Base-by-base conservation (phyloP, 73 alveolate species). In the Halteria grandinella region DNA sequence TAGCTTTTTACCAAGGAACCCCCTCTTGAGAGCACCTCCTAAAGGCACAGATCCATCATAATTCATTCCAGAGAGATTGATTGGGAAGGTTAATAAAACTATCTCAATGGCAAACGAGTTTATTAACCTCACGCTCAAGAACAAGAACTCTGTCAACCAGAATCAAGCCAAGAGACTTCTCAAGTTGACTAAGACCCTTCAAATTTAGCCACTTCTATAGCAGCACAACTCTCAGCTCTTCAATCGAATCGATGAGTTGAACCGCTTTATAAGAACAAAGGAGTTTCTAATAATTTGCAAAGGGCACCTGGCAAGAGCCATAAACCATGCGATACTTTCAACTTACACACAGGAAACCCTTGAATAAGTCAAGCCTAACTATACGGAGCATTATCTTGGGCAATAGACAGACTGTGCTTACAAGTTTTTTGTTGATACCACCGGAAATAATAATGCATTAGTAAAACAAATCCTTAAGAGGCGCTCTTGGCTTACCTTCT, bases 1-100 rank as follows among this genome's bases (percentile, higher is more conserved):
- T 53, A 53, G 69, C 69, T 53, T 11, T 53, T 53, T 53, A 53
- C n/a, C n/a, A n/a, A n/a, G n/a, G n/a, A n/a, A n/a, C n/a, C n/a
- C n/a, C n/a, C n/a, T n/a, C n/a, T n/a, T n/a, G n/a, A n/a, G n/a
- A 48, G 23, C 6, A 15, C 11, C 21, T 31, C 6, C 59, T 8
- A 11, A 53, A 11, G 28, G 23, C 6, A 25, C 44, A 17, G 45
- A 15, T 21, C 15, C n/a, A 8, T 33, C 18, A 28, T 33, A 31
- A 15, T 28, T 2, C n/a, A 57, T 33, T 4, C 73, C 8, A 29
- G 6, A 5, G 47, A 12, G 29, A 20, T 18, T 53, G 24, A 20
- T 7, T 6, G 20, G 29, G 29, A 23, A 14, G 15, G 15, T 57
- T 8, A 57, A 57, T 31, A 10, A 25, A 15, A 7, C 24, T 2